Percentiles rank a stretch among this genome's conserved stretches.
Conservation (phyloP, 1,139 yeast genomes). For the Suhomyces wounanorum region DNA sequence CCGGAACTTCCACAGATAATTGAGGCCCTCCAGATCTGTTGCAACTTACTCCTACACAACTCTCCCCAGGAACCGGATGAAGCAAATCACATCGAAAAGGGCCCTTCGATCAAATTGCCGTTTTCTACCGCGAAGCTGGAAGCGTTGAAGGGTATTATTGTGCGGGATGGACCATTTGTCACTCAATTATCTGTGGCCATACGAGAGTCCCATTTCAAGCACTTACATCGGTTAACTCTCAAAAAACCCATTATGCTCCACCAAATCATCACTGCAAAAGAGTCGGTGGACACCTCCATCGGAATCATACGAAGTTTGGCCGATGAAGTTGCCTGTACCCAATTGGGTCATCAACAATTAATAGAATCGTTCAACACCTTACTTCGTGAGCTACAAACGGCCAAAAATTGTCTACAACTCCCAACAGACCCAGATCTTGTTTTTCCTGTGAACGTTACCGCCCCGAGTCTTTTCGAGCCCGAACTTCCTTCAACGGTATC, state of each 20-base stretch:
- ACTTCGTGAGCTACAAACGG: conserved; percentile 31
- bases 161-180: conserved; percentile 44
- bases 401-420: conserved; percentile 41
- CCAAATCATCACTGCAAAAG: conserved; percentile 37
- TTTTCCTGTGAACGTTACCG: conserved; percentile 40
- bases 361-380: conserved; percentile 29
- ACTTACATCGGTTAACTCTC: conserved; percentile 28
- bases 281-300: conserved; percentile 35
- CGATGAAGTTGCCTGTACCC: conserved; percentile 9
- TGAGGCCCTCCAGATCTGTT: conserved; percentile 44
- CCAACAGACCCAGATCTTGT: conserved; percentile 47
- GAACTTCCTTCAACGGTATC: conserved; percentile 34
- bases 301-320: conserved; percentile 25
- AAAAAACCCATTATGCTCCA: conserved; percentile 34
- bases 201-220: conserved; percentile 34
- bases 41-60: conserved; percentile 39
- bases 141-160: conserved; percentile 42
- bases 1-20: conserved; percentile 45
- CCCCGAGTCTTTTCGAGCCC: conserved; percentile 34
- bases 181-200: conserved; percentile 33
- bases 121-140: conserved; percentile 43
- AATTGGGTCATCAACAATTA: conserved; percentile 17
- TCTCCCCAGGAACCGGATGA: conserved; percentile 43
- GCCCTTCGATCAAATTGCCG: conserved; percentile 45
- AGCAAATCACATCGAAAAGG: conserved; percentile 29